Base-by-base conservation (phyloP, 176 grass and related monocot genomes). In the Oryza longistaminata region DNA sequence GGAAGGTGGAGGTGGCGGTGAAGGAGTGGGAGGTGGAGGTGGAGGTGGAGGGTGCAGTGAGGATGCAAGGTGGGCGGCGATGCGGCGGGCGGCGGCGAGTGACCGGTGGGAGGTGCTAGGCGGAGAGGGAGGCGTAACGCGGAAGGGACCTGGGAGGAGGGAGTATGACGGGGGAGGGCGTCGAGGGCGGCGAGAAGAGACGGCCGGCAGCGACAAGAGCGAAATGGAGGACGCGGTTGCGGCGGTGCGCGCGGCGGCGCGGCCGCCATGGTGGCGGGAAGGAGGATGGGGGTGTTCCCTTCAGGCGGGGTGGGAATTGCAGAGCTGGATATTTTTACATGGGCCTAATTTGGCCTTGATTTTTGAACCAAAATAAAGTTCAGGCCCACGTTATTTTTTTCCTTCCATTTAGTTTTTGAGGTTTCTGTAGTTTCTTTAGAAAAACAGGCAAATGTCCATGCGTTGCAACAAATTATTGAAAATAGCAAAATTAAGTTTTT, bases 1-100 rank as follows among this genome's bases (percentile, higher is more conserved):
- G 79, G 75, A 99, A 99, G 50, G 83, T 65, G 16, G 53, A 22
- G 55, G 55, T 61, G 82, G 85, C 58, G 37, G 53, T 2, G 26
- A 19, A 26, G 40, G 75, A 19, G 73, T 6, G 4, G 60, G 60
- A 40, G 50, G 83, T 58, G 15, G 34, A 98, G 50, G 82, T 3
- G 60, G 60, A 39, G 50, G 82, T 45, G 66, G 67, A 61, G 11
- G 25, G 76, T 21, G 60, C 50, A 60, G 64, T 27, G 16, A 15
- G 16, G 67, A 64, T 27, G 52, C 62, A 44, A 85, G 55, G 89
- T 85, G 90, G 80, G 80, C 74, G 43, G 82, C 78, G n/a, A 92
- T 39, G 85, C 89, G 92, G 87, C 81, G 85, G 62, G 88, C 81
- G 65, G 85, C 89, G 27, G 83, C 84, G 71, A 87, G 68, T 40